Conservation (phyloP, 495 filamentous ascomycete genomes). For the Aspergillus biplanus region DNA sequence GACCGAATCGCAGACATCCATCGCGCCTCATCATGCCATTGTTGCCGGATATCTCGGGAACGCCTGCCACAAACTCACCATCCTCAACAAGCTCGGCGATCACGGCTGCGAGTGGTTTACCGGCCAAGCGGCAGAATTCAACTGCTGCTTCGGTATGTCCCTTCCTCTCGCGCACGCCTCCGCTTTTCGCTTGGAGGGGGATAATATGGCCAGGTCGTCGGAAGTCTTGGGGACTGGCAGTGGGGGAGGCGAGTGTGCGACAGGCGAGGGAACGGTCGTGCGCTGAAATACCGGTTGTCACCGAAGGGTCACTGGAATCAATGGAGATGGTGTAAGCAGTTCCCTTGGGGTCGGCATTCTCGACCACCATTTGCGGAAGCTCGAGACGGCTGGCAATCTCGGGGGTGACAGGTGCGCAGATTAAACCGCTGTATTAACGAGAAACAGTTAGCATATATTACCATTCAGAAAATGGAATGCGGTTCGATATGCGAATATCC, state of each 20-base stretch:
- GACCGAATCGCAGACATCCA: conserved; percentile 85
- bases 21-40: conserved; percentile 93
- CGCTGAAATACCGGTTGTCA: conserved; percentile 89
- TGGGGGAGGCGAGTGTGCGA: conserved; percentile 72
- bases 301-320: conserved; percentile 69
- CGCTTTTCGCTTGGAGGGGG: conserved; percentile 76
- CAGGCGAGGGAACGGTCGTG: conserved; percentile 85
- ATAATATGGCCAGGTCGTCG: conserved; percentile 89
- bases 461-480: conserved; percentile 1
- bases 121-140: conserved; percentile 82
- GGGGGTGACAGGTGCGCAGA: conserved; percentile 83
- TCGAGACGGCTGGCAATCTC: conserved; percentile 65
- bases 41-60: conserved; percentile 57
- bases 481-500: background rate
- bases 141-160: conserved; percentile 94
- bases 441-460: conserved; percentile 1
- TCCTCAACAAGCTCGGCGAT: conserved; percentile 89
- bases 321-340: conserved; percentile 92
- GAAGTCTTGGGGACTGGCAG: conserved; percentile 61
- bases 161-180: conserved; percentile 75
- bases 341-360: conserved; percentile 81
- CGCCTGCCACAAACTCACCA: conserved; percentile 65
- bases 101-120: conserved; percentile 73
- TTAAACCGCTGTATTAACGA: conserved; percentile 64
- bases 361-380: conserved; percentile 86